Percentiles rank a stretch among this genome's conserved stretches.
phyloP scores from a whole-genome alignment of 2,329 filamentous ascomycete species.

The Graphiopsis chlorocephala region DNA sequence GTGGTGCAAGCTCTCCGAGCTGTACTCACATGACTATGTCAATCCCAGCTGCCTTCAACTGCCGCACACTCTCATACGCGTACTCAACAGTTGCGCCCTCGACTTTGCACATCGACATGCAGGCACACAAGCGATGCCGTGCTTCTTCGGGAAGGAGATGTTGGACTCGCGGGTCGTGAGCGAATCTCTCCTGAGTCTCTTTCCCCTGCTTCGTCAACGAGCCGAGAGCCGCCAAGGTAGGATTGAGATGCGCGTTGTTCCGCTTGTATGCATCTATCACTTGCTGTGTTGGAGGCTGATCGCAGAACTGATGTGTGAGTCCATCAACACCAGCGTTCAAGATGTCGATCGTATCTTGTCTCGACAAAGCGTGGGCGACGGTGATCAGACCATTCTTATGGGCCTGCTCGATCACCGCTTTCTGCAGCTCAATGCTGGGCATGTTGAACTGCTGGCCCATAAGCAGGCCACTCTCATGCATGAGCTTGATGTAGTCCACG shows the following conservation, averaged over 20 bases:
- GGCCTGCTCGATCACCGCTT: constrained; percentile 42
- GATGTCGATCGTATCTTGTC: constrained; percentile 42
- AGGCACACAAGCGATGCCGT: constrained; percentile 39
- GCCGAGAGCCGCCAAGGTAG: constrained; percentile 41
- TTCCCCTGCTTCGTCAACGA: constrained; percentile 42
- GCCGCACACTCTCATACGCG: constrained; percentile 43
- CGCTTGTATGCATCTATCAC: constrained; percentile 43
- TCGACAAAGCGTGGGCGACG: constrained; percentile 41
- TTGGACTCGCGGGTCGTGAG: constrained; percentile 39
- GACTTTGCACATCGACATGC: constrained; percentile 39
- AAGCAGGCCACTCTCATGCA: constrained; percentile 48
- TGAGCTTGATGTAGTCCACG: constrained; percentile 52
- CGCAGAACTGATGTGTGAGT: constrained; percentile 44
- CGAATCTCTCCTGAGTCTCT: constrained; percentile 39
- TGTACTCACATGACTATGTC: constrained; percentile 41
- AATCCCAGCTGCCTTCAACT: constrained; percentile 40
- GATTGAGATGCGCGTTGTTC: constrained; percentile 44
- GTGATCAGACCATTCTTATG: constrained; percentile 37
- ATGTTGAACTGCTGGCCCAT: constrained; percentile 39
- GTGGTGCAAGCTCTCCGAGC: background rate
- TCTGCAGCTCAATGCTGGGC: constrained; percentile 46
- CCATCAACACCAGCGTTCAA: constrained; percentile 43
- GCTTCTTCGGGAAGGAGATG: constrained; percentile 35
- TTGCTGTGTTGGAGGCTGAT: constrained; percentile 38
- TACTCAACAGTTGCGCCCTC: constrained; percentile 36